Conservation (phyloP, 345 rosid species). For the Eutrema yunnanense region DNA sequence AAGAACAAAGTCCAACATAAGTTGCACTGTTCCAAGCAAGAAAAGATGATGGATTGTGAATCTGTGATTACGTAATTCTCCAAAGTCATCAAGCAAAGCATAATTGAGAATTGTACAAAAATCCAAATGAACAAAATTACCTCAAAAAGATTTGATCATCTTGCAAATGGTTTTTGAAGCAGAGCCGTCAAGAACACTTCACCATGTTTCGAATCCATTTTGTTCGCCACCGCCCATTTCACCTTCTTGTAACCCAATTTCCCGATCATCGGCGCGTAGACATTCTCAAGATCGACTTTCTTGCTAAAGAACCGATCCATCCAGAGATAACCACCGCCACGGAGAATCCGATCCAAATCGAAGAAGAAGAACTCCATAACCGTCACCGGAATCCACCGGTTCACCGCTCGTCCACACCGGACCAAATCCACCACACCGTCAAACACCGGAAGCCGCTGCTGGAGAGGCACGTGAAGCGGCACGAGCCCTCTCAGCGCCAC, state of each 20-base stretch:
- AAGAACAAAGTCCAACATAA: neutral
- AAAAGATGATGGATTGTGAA: neutral
- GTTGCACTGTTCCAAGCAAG: neutral
- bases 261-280: constrained; percentile 73
- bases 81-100: neutral
- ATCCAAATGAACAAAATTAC: neutral
- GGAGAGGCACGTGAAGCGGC: constrained; percentile 86
- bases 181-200: constrained; percentile 90
- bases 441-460: constrained; percentile 86
- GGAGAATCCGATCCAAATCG: constrained; percentile 77
- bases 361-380: constrained; percentile 82
- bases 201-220: constrained; percentile 75
- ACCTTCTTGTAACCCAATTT: constrained; percentile 91
- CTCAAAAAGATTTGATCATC: constrained; percentile 31
- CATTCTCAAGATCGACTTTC: constrained; percentile 56
- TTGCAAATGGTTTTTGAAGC: constrained; percentile 76
- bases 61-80: neutral
- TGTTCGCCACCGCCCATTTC: constrained; percentile 83
- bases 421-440: constrained; percentile 93
- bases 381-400: constrained; percentile 82
- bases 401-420: constrained; percentile 83
- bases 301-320: constrained; percentile 85
- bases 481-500: constrained; percentile 82
- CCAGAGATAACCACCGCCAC: constrained; percentile 91
- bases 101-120: neutral